Evolutionary conservation across 192 early-diverging fungal species (phyloP).

Genomic region (Backusella luteola): DNA sequence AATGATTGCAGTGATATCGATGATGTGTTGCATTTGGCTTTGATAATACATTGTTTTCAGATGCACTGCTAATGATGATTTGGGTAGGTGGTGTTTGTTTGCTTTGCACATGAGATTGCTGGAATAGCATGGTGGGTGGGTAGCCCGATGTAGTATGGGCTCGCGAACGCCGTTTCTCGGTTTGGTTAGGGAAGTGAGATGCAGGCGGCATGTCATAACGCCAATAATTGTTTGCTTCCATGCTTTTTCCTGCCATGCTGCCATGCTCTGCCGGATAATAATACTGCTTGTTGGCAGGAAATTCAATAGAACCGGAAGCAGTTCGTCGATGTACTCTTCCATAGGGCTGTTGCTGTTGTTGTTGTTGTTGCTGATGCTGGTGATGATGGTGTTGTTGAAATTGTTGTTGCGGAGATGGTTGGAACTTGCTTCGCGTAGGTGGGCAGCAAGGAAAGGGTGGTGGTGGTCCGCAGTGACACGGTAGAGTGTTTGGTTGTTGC

Average conservation of each 20-base stretch:
- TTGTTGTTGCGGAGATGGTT: background rate
- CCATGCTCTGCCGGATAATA: background rate
- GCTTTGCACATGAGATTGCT: background rate
- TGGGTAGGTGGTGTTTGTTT: background rate
- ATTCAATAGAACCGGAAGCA: slow-evolving; percentile 8
- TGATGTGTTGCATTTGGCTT: slow-evolving; percentile 11
- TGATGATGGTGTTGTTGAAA: background rate
- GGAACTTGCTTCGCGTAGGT: background rate
- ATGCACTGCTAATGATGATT: slow-evolving; percentile 15
- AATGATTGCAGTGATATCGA: slow-evolving; percentile 56
- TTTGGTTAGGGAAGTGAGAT: background rate
- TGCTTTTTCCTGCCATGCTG: background rate
- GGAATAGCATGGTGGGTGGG: slow-evolving; percentile 12
- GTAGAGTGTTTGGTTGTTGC: background rate
- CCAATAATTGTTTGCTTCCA: background rate
- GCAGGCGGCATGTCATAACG: background rate
- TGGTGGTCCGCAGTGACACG: background rate
- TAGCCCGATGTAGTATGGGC: slow-evolving; percentile 21
- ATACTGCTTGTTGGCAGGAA: background rate
- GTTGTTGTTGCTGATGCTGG: background rate
- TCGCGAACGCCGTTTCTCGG: background rate
- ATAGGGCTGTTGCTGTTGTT: background rate
- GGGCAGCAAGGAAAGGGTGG: background rate
- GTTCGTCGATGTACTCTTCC: slow-evolving; percentile 2
- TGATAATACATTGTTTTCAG: background rate